Conservation (phyloP, 768 basidiomycete species). For the Hygrophorus russula region DNA sequence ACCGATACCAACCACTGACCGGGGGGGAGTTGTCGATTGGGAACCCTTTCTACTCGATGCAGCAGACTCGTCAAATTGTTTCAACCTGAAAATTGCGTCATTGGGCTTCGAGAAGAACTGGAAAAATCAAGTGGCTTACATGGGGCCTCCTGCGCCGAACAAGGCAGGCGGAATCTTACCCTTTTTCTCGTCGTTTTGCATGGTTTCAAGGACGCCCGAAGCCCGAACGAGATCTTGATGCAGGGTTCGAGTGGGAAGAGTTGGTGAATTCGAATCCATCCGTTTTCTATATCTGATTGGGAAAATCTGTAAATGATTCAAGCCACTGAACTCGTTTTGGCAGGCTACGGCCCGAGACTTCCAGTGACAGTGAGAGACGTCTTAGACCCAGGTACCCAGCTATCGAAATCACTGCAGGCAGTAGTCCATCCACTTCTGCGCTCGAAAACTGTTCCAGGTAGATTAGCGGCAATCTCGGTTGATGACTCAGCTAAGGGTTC, state of each 20-base stretch:
- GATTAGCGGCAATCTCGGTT: too few relatives aligned
- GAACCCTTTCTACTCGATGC: slow-evolving; percentile 61
- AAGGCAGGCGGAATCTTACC: slow-evolving; percentile 40
- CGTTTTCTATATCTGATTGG: too few relatives aligned
- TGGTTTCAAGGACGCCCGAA: slow-evolving; percentile 40
- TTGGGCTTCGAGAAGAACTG: background rate
- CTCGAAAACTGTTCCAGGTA: too few relatives aligned
- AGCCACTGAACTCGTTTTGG: too few relatives aligned
- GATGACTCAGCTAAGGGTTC: too few relatives aligned
- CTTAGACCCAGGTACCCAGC: too few relatives aligned
- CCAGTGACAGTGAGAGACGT: too few relatives aligned
- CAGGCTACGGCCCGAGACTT: too few relatives aligned
- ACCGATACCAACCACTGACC: slow-evolving; percentile 81
- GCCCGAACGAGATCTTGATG: slow-evolving; percentile 38
- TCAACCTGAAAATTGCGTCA: slow-evolving; percentile 38
- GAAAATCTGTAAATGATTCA: too few relatives aligned
- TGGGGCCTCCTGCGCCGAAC: slow-evolving; percentile 70
- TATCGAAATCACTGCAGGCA: too few relatives aligned
- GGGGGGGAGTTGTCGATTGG: slow-evolving; percentile 67
- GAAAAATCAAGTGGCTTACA: slow-evolving; percentile 29
- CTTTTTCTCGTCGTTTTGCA: slow-evolving; percentile 28
- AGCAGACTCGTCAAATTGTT: slow-evolving; percentile 68
- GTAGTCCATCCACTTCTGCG: too few relatives aligned
- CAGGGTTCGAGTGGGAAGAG: slow-evolving; percentile 18
- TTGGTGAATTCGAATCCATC: background rate